Conservation (phyloP, 1,284 basidiomycete genomes). For the Ustilago cynodontis region DNA sequence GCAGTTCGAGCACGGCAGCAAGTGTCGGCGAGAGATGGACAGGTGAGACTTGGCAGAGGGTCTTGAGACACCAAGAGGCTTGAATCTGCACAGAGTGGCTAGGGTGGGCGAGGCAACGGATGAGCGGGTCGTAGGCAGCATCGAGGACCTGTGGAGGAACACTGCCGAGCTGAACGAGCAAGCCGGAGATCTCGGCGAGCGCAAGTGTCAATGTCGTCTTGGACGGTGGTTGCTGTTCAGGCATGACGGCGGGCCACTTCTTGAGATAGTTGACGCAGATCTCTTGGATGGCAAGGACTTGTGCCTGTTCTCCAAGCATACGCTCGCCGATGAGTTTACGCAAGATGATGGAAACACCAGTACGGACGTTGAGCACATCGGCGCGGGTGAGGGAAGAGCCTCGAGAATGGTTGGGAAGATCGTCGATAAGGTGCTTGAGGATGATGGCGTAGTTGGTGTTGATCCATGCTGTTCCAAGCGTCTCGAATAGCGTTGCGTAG, state of each 20-base stretch:
- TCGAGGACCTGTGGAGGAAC: conserved; percentile 90
- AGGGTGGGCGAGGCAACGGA: conserved; percentile 87
- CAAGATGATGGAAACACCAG: conserved; percentile 81
- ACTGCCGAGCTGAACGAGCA: conserved; percentile 90
- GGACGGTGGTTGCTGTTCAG: conserved; percentile 80
- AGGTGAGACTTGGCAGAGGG: conserved; percentile 90
- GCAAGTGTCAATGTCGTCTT: conserved; percentile 81
- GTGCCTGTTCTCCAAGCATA: conserved; percentile 87
- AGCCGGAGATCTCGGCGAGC: conserved; percentile 84
- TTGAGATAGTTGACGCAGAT: conserved; percentile 84
- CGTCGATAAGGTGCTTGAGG: conserved; percentile 79
- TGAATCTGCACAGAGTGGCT: conserved; percentile 86
- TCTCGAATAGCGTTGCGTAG: conserved; percentile 82
- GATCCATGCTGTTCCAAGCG: conserved; percentile 82
- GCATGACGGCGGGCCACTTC: conserved; percentile 92
- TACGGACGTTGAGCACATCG: conserved; percentile 81
- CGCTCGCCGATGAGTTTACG: conserved; percentile 87
- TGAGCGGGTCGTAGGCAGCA: conserved; percentile 84
- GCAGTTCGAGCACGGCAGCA: conserved; percentile 79
- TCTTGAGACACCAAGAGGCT: conserved; percentile 86
- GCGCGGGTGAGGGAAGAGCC: conserved; percentile 45
- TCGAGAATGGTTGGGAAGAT: conserved; percentile 74
- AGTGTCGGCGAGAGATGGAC: conserved; percentile 84
- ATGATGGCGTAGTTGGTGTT: conserved; percentile 86
- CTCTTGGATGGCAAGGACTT: conserved; percentile 90